Evolutionary conservation across 2,329 filamentous ascomycete genomes (phyloP), one percentile per base, ranked within the genome.

Genomic region (Ophiocordyceps polyrhachis-furcata): DNA sequence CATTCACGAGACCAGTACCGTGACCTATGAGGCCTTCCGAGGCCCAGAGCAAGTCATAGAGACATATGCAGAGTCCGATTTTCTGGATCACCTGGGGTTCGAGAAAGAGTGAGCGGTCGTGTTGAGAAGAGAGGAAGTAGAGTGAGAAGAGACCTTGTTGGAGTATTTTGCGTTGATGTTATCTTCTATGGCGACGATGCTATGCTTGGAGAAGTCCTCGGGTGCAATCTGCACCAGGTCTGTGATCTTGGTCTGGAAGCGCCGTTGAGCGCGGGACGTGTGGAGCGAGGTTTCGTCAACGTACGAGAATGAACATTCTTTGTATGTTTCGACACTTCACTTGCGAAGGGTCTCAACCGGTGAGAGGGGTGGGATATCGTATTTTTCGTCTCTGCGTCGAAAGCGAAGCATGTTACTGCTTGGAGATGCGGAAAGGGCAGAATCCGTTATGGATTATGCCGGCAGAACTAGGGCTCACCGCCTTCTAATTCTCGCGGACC

Each of bases 151-250:
- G 45, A 85, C 81, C 64, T 89, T 91, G 66, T 98, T 95, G 48
- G 89, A 79, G 62, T 95, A 98, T 65, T 98, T 98, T 50, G 79
- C 73, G 60, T 98, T 96, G 65, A 98, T 91, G 55, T 91, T 91
- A 66, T 98, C 88, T 63, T 95, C 87, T 50, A 98, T 85, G 1
- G 87, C 86, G 50, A 87, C 74, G 29, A 77, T 74, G 56, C 84
- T 93, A 48, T 77, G 71, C 62, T 91, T 91, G 49, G 79, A 74
- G 58, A 96, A 94, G 58, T 95, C 84, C 55, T 85, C 76, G 1
- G 91, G 91, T 29, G 76, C 73, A 64, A 98, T 93, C 64, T 93
- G 85, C 52, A 98, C 86, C 53, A 98, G 73, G 68, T 98, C 91
- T 53, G 87, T 81, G 54, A 98, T 79, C 52, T 91, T 94, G 40